phyloP scores from a whole-genome alignment of 192 early-diverging fungal genomes.

The Backusella tuberculispora region DNA sequence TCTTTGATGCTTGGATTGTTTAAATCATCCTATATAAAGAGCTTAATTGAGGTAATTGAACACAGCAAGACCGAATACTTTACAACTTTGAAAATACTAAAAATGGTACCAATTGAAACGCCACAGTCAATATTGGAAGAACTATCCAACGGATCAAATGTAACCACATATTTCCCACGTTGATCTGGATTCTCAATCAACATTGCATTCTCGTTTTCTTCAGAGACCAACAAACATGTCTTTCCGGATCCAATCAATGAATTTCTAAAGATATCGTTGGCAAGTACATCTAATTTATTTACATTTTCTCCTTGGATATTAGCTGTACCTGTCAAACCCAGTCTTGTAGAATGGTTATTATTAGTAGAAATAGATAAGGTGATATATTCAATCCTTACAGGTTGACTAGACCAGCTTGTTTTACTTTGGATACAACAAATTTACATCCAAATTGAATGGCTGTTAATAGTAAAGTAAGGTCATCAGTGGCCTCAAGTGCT shows the following conservation, averaged over 20 bases:
- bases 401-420: constrained; percentile 94
- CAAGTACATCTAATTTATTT: constrained; percentile 96
- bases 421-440: constrained; percentile 94
- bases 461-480: constrained; percentile 88
- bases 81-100: constrained; percentile 93
- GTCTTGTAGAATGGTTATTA: constrained; percentile 44
- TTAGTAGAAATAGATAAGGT: background rate
- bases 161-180: constrained; percentile 88
- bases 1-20: constrained; percentile 65
- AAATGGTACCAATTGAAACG: constrained; percentile 98
- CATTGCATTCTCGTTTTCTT: constrained; percentile 94
- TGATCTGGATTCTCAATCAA: constrained; percentile 71
- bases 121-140: constrained; percentile 98
- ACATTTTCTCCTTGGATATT: constrained; percentile 94
- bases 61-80: constrained; percentile 26
- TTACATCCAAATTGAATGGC: constrained; percentile 94
- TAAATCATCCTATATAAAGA: constrained; percentile 36
- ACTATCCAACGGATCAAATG: constrained; percentile 97
- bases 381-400: constrained; percentile 59
- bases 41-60: background rate
- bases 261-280: constrained; percentile 98
- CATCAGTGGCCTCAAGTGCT: constrained; percentile 80
- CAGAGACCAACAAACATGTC: constrained; percentile 92
- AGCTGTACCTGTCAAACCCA: constrained; percentile 78
- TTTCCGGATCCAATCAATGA: constrained; percentile 85